phyloP scores from a whole-genome alignment of 495 filamentous ascomycete species.

The Hamigera avellanea region DNA sequence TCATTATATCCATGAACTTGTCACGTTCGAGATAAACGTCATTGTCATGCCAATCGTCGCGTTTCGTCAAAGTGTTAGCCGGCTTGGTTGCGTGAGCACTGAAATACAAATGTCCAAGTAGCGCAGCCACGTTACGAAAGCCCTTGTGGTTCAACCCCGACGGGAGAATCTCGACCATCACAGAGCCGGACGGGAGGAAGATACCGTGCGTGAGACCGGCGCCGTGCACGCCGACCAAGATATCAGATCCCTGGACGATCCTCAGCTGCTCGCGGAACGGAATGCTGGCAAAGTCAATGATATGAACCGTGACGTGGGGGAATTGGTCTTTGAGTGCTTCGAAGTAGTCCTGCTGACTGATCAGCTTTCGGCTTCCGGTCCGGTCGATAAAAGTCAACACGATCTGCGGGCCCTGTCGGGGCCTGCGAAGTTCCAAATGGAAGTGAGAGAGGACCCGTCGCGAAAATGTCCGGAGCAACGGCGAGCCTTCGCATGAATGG shows the following conservation, averaged over 20 bases:
- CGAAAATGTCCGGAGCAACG: constrained; percentile 17
- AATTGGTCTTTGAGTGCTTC: constrained; percentile 10
- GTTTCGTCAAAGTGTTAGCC: background rate
- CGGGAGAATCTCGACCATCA: constrained; percentile 29
- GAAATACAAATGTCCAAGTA: constrained; percentile 19
- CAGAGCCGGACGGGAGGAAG: constrained; percentile 18
- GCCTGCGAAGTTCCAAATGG: constrained; percentile 8
- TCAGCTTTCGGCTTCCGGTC: constrained; percentile 14
- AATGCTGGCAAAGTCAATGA: constrained; percentile 24
- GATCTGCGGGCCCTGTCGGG: constrained; percentile 7
- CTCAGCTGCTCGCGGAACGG: constrained; percentile 21
- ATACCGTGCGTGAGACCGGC: constrained; percentile 28
- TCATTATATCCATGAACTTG: constrained; percentile 9
- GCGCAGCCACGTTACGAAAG: constrained; percentile 23
- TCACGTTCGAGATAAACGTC: constrained; percentile 10
- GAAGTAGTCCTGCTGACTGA: constrained; percentile 14
- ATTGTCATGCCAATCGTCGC: constrained; percentile 10
- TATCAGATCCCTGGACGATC: constrained; percentile 18
- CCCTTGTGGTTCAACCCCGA: constrained; percentile 18
- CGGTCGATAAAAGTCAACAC: constrained; percentile 25
- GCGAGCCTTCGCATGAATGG: constrained; percentile 15
- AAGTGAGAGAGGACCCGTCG: constrained; percentile 16
- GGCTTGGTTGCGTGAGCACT: constrained; percentile 9
- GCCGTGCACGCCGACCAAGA: constrained; percentile 29
- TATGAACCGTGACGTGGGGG: constrained; percentile 15